phyloP scores from a whole-genome alignment of 208 protist species.

The Angomonas ambiguus region DNA sequence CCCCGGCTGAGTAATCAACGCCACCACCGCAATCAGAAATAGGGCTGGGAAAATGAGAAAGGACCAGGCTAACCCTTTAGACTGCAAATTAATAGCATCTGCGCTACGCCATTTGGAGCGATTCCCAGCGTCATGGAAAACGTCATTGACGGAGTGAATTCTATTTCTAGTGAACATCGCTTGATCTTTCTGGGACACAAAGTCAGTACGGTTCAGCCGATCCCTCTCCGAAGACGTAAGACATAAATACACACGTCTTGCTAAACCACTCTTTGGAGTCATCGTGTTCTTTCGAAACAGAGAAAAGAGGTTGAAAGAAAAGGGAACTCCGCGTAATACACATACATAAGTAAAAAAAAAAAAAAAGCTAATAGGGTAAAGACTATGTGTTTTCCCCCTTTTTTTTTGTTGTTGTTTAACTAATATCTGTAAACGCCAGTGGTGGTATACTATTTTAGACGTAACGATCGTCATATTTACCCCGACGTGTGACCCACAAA shows the following conservation, averaged over 20 bases:
- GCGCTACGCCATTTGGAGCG: not conserved
- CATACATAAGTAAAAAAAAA: too few relatives aligned
- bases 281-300: not conserved
- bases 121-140: conserved; percentile 28
- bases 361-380: too few relatives aligned
- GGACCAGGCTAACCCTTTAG: conserved; percentile 29
- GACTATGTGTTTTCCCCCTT: too few relatives aligned
- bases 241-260: conserved; percentile 17
- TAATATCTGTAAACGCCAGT: too few relatives aligned
- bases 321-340: too few relatives aligned
- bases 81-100: conserved; percentile 28
- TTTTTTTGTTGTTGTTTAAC: too few relatives aligned
- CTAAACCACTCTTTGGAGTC: not conserved
- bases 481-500: conserved; percentile 1
- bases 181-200: conserved; percentile 19
- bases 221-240: conserved; percentile 32
- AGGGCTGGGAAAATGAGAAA: conserved; percentile 31
- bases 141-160: conserved; percentile 26
- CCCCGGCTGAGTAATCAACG: not conserved
- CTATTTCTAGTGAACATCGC: conserved; percentile 14
- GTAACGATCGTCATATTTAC: not conserved
- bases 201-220: conserved; percentile 20
- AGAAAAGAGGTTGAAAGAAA: not conserved
- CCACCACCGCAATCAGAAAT: not conserved
- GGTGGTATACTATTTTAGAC: not conserved